Percentiles rank a stretch among this genome's conserved stretches.
Evolutionary conservation across 805 yeast genomes (phyloP).

Genomic region (Nakazawaea wyomingensis): DNA sequence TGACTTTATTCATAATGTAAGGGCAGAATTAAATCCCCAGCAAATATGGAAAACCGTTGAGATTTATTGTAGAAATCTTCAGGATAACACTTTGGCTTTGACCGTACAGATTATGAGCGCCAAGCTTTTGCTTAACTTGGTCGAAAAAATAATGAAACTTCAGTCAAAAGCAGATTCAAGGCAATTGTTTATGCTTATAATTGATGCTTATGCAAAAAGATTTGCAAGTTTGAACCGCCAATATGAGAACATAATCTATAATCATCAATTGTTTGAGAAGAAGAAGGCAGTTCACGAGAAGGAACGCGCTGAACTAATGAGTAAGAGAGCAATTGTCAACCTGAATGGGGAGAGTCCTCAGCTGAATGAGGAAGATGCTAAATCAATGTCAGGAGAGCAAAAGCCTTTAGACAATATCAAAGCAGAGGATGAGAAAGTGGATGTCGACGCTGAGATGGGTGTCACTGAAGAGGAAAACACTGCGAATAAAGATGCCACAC

Average conservation of each 20-base stretch:
- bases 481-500: too few species aligned
- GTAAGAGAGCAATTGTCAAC: slow-evolving; percentile 21
- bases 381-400: too few species aligned
- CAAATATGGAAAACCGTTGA: slow-evolving; percentile 86
- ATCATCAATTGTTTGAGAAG: slow-evolving; percentile 49
- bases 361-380: too few species aligned
- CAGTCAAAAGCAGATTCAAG: slow-evolving; percentile 79
- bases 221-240: slow-evolving; percentile 72
- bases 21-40: slow-evolving; percentile 72
- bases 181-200: slow-evolving; percentile 77
- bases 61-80: slow-evolving; percentile 73
- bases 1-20: slow-evolving; percentile 88
- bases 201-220: slow-evolving; percentile 82
- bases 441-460: slow-evolving; percentile 5
- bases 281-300: slow-evolving; percentile 37
- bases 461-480: slow-evolving; percentile 6
- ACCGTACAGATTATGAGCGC: slow-evolving; percentile 98
- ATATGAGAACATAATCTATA: slow-evolving; percentile 57
- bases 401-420: too few species aligned
- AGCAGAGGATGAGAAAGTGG: slow-evolving; percentile 6
- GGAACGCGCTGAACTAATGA: slow-evolving; percentile 30
- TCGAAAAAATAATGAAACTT: slow-evolving; percentile 79
- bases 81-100: slow-evolving; percentile 75
- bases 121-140: slow-evolving; percentile 76
- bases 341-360: neutral